Base-by-base conservation (phyloP, 1,284 basidiomycete species). In the Ustilago curta region DNA sequence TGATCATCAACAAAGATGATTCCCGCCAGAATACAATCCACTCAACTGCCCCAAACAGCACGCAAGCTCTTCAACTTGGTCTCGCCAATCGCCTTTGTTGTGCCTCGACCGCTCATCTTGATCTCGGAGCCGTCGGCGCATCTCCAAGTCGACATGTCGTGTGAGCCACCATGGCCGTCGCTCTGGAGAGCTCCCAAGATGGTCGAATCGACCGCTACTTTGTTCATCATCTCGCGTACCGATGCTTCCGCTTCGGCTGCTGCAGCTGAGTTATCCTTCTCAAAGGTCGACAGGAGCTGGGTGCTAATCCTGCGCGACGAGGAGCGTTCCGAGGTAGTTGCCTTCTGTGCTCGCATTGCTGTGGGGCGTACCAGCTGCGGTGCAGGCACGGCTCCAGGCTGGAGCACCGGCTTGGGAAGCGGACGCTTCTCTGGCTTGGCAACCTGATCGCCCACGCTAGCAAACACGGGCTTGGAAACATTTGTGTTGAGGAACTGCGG, bases 31-130 rank as follows among this genome's bases (percentile, higher is more conserved):
- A 42, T 7, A 3, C 27, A 4, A 42, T 8, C 2, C 29, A 47
- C 23, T 62, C 52, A 76, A 54, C 63, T 77, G 37, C 78, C 79
- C 76, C 78, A 81, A 4, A 81, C 63, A 18, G 75, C 76, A 39
- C 78, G 54, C 18, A 81, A 60, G 16, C 73, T 76, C 35, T 72
- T 74, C 16, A 80, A 32, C 60, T 74, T 78, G 37, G 52, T 66
- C 55, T 72, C 59, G 16, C 77, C 77, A 16, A 79, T 79, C 14
- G 77, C 71, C 51, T 77, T 77, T n/a, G 77, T 79, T 12, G 77
- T 79, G n/a, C 77, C 77, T n/a, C 77, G 40, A 7, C 77, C 72
- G 47, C 67, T 67, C 59, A 79, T 70, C 61, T 74, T 76, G 59
- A 67, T 37, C 59, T 69, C 58, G 8, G 47, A 42, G 16, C 67